These are phyloP conservation scores for Blepharisma undulans DNA, from an alignment of 169 alveolate genomes.

Conservation along the genomic window DNA sequence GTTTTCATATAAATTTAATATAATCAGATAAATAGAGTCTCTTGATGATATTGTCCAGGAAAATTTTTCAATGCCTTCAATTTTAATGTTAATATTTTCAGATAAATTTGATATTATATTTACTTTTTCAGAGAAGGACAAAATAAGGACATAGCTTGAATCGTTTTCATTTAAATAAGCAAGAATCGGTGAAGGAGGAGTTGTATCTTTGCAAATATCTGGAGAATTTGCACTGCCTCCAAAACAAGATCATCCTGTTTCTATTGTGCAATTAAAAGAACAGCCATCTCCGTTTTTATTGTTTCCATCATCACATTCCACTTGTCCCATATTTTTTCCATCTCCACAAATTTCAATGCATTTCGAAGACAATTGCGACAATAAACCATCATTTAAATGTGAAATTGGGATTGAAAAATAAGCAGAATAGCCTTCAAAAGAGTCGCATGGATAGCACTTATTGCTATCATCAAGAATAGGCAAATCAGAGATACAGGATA, in stretches of 20 bases:
- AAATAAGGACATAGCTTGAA: background rate
- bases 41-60: background rate
- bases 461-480: background rate
- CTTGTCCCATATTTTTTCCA: conserved; percentile 12
- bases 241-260: conserved; percentile 22
- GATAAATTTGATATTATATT: background rate
- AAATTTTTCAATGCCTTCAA: background rate
- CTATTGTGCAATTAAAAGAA: conserved; percentile 17
- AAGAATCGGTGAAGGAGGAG: background rate
- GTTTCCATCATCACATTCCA: conserved; percentile 28
- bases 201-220: background rate
- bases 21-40: no score
- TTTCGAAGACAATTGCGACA: background rate
- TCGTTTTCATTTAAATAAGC: background rate
- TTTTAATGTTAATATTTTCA: background rate
- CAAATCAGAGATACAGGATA: background rate
- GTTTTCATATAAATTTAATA: background rate
- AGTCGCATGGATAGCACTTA: background rate
- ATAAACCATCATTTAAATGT: background rate
- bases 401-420: background rate
- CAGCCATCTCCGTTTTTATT: conserved; percentile 46
- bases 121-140: background rate
- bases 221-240: background rate
- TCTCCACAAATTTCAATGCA: conserved; percentile 3
- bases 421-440: background rate